Evolutionary conservation across 257 asterid genomes (phyloP), one percentile per base, ranked within the genome.

Genomic region (Gentiana macrophylla): DNA sequence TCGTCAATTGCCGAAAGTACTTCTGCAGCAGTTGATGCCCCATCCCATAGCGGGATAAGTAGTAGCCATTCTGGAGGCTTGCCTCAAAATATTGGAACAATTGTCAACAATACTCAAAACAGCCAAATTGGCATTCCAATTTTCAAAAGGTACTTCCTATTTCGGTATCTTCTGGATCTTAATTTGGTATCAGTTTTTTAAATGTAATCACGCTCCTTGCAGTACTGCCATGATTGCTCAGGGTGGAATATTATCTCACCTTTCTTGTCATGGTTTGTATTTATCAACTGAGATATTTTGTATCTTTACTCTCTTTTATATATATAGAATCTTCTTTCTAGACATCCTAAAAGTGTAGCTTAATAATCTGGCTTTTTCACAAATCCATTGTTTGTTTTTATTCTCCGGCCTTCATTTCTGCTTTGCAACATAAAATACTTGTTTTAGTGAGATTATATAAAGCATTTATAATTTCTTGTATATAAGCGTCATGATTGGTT

Each of bases 141-240:
- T 53, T 87, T 91, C 61, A 96, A 91, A 70, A 86, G 96, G 98
- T 91, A 84, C 60, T 61, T 11, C 41, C 57, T 64, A 12, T 15
- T 65, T 67, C 11, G 37, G 53, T 38, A 50, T 53, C 41, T 37
- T 12, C 8, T 49, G 9, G 0, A 48, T 59, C 32, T 66, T 36
- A 32, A 24, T 6, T 44, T 45, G 59, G 46, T 52, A 3, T 56
- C 33, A 44, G 8, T 10, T 57, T 34, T 59, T 57, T 35, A 41
- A 2, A 2, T 10, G 46, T 41, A 41, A 2, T 5, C 9, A 41
- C 9, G 46, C 2, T 41, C 46, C 46, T 41, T 7, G 6, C 9
- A 41, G 46, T 41, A 10, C 9, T 41, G 46, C 46, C 46, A 41
- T 41, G 46, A 5, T 41, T 41, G 46, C 24, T 41, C 46, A 41